These are phyloP conservation scores for Backusella mclennaniae DNA, from an alignment of 192 early-diverging fungal genomes.

Conservation along the genomic window DNA sequence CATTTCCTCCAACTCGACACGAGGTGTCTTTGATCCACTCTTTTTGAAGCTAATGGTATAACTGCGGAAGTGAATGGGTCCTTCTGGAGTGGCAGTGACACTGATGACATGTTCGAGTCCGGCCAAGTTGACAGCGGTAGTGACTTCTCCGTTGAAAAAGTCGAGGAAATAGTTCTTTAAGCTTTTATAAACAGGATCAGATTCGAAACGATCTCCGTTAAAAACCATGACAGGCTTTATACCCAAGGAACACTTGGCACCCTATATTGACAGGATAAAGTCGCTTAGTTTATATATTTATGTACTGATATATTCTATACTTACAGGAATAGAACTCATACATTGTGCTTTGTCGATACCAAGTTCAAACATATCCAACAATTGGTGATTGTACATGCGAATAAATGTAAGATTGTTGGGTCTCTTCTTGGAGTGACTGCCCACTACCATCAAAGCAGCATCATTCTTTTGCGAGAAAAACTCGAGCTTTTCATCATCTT, in stretches of 20 bases:
- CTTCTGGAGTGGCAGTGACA: constrained; percentile 69
- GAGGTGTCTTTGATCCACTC: constrained; percentile 78
- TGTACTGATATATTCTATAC: background rate
- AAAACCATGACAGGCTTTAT: constrained; percentile 90
- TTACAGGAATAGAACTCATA: constrained; percentile 64
- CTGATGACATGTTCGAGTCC: constrained; percentile 91
- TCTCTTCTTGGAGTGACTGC: constrained; percentile 93
- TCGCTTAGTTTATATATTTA: background rate
- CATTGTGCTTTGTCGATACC: constrained; percentile 71
- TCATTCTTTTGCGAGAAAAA: constrained; percentile 98
- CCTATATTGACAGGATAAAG: constrained; percentile 27
- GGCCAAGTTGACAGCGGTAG: constrained; percentile 75
- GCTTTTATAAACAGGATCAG: constrained; percentile 62
- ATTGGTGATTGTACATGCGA: constrained; percentile 90
- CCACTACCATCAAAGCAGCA: constrained; percentile 85
- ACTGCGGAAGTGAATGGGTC: constrained; percentile 74
- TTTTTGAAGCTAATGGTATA: constrained; percentile 88
- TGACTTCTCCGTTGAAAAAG: constrained; percentile 81
- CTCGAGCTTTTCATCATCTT: constrained; percentile 87
- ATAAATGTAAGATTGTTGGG: constrained; percentile 91
- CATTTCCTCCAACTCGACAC: constrained; percentile 93
- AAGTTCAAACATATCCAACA: constrained; percentile 96
- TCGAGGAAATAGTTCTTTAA: constrained; percentile 87
- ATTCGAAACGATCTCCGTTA: constrained; percentile 84
- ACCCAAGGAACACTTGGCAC: constrained; percentile 75